These are phyloP conservation scores for Calonectria montana DNA, from an alignment of 2,329 filamentous ascomycete species.

Conservation along the genomic window DNA sequence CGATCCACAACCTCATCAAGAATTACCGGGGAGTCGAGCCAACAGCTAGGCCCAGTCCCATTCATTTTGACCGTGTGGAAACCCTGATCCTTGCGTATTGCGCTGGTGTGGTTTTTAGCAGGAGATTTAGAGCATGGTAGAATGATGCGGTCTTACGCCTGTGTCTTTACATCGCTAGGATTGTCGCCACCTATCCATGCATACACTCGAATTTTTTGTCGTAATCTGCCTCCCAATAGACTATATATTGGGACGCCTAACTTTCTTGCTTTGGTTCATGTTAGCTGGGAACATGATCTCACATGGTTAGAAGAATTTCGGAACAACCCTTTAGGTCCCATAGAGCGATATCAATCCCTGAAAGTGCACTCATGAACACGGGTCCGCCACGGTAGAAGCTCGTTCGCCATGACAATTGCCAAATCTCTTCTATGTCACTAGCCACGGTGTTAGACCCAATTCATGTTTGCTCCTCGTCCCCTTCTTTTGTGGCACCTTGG, in stretches of 20 bases:
- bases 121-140: too few species aligned
- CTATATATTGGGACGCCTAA: conserved; percentile 77
- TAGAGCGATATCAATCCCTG: conserved; percentile 82
- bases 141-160: too few species aligned
- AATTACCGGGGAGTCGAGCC: conserved; percentile 77
- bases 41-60: conserved; percentile 78
- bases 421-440: conserved; percentile 83
- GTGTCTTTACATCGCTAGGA: conserved; percentile 72
- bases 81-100: conserved; percentile 66
- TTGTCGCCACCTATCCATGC: conserved; percentile 83
- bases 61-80: conserved; percentile 83
- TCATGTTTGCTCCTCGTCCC: rapidly evolving
- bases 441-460: too few species aligned
- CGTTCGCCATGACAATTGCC: conserved; percentile 78
- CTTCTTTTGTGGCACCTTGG: too few species aligned
- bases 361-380: conserved; percentile 82
- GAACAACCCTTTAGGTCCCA: conserved; percentile 76
- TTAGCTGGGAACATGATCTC: not conserved
- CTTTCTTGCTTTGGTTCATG: conserved; percentile 50
- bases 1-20: conserved; percentile 74
- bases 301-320: too few species aligned
- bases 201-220: conserved; percentile 77
- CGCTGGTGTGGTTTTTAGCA: too few species aligned
- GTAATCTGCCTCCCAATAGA: conserved; percentile 78
- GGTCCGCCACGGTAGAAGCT: conserved; percentile 83